Conservation (phyloP, 148 eudicot species). For the Rhododendron mucronatum region DNA sequence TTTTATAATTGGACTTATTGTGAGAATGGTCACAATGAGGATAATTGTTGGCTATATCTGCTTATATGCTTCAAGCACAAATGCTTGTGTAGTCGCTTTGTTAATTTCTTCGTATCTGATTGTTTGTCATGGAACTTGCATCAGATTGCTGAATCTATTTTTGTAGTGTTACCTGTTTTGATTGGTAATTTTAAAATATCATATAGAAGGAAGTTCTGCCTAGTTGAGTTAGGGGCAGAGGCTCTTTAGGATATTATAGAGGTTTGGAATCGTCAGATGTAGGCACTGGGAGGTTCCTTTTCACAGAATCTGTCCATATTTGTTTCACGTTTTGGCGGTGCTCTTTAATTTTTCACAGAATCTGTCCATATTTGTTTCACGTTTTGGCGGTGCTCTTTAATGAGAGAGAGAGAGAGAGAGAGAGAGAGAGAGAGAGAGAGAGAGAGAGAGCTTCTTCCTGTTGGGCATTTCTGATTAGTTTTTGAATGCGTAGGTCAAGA, state of each 20-base stretch:
- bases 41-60: not conserved
- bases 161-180: not conserved
- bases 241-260: not conserved
- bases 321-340: not conserved
- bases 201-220: not conserved
- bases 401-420: no score
- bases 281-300: not conserved
- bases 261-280: not conserved
- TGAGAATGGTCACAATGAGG: not conserved
- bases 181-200: not conserved
- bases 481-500: constrained; percentile 4
- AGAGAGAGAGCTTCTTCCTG: not conserved
- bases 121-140: not conserved
- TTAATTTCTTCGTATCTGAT: not conserved
- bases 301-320: not conserved
- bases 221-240: not conserved
- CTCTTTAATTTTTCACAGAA: not conserved
- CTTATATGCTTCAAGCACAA: not conserved
- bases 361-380: not conserved
- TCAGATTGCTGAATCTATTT: not conserved
- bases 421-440: no score
- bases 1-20: not conserved
- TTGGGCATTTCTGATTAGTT: not conserved
- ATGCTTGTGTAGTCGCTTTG: not conserved
- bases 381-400: not conserved